Evolutionary conservation across 2,329 filamentous ascomycete species (phyloP).

Genomic region (Diaporthe sp.): DNA sequence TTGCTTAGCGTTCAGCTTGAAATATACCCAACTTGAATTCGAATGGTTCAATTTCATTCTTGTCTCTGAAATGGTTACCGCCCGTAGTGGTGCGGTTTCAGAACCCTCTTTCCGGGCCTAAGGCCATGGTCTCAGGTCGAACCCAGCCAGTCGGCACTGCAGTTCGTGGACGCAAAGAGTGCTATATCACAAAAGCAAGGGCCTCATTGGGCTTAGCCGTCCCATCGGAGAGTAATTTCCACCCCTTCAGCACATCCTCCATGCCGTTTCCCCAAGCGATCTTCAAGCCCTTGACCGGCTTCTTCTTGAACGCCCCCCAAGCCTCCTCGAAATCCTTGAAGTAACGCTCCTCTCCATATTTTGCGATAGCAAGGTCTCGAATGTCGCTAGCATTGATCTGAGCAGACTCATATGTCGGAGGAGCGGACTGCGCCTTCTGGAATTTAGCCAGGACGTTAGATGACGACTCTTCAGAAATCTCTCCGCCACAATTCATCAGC

Average conservation of each 20-base stretch:
- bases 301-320: slow-evolving; percentile 12
- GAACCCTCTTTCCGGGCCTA: background rate
- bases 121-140: background rate
- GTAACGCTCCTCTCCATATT: slow-evolving; percentile 12
- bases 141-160: too few species aligned
- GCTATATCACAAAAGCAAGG: slow-evolving; percentile 14
- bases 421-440: background rate
- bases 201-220: slow-evolving; percentile 12
- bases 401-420: slow-evolving; percentile 16
- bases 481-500: background rate
- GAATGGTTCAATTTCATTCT: background rate
- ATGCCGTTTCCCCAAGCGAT: slow-evolving; percentile 1
- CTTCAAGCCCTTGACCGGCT: background rate
- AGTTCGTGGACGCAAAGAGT: background rate
- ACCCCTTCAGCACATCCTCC: slow-evolving; percentile 23
- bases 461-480: slow-evolving; percentile 14
- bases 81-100: background rate
- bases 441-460: background rate
- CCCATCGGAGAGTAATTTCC: background rate
- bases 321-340: slow-evolving; percentile 3
- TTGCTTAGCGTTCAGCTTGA: slow-evolving; percentile 10
- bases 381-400: slow-evolving; percentile 29
- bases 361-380: slow-evolving; percentile 20
- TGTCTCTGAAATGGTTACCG: too few species aligned
- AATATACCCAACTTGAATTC: slow-evolving; percentile 14